Evolutionary conservation across 2,329 filamentous ascomycete species (phyloP), one percentile per base, ranked within the genome.

Genomic region (Daldinia eschscholtzii): DNA sequence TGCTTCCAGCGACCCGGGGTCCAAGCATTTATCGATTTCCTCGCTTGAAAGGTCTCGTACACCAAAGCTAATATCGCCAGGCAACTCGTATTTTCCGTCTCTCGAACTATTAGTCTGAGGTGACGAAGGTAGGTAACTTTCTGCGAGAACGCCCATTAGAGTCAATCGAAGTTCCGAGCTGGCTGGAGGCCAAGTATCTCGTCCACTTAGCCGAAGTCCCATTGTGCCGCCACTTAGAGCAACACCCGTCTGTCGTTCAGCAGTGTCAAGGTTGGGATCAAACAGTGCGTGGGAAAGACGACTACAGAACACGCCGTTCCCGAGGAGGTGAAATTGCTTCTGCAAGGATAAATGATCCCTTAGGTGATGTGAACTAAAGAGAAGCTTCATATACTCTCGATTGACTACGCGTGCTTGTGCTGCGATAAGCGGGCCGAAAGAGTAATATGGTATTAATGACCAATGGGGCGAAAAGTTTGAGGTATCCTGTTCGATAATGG

Each of bases 121-220:
- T 6, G 72, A 67, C 28, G 57, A 66, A 18, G 58, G 71, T 71
- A 75, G 80, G 73, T 93, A 93, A 70, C 89, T 93, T 71, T 98
- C 94, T 1, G 87, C 86, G 6, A 98, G 82, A 0, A 98, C 87
- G 0, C 93, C 94, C 87, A 94, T 97, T 18, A 99, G 84, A 0
- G 93, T 93, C 4, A 98, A 85, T 9, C 94, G 89, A n/a, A 99
- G 82, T 78, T 98, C 96, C 0, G 94, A 98, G 78, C 93, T 97
- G 26, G 94, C 94, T 4, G 96, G 96, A 28, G 96, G 96, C 96
- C 96, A 98, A 35, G 86, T 93, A 62, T 93, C 89, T 74, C 93
- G 88, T 1, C 88, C 89, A n/a, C 92, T 92, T 0, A 98, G 84
- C 44, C 94, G 91, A 44, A 98, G 84, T 0, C 96, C 95, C 85